phyloP scores from a whole-genome alignment of 2,329 filamentous ascomycete species.

The Fusarium sp. region DNA sequence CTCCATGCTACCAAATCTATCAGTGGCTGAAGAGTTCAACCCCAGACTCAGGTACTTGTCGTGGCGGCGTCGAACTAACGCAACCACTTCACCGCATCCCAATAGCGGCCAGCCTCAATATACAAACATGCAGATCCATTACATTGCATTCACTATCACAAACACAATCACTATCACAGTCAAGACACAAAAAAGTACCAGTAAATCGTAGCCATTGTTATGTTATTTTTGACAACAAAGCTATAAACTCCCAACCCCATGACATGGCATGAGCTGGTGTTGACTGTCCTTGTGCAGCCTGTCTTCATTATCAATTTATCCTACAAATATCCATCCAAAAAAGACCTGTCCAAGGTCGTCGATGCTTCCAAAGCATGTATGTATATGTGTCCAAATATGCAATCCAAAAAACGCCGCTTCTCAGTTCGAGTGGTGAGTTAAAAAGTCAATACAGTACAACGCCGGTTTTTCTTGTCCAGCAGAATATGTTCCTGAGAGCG shows the following conservation, averaged over 20 bases:
- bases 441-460: conserved; percentile 39
- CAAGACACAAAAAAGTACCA: not conserved
- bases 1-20: conserved; percentile 1
- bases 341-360: conserved; percentile 42
- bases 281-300: conserved; percentile 34
- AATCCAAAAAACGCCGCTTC: conserved; percentile 42
- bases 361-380: conserved; percentile 42
- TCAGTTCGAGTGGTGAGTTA: conserved; percentile 39
- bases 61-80: conserved; percentile 26
- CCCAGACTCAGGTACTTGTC: conserved; percentile 33
- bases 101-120: conserved; percentile 15
- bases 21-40: conserved; percentile 30
- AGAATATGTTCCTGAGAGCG: conserved; percentile 38
- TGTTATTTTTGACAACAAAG: conserved; percentile 37
- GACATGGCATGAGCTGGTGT: conserved; percentile 7
- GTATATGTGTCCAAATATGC: conserved; percentile 31
- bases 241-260: conserved; percentile 22
- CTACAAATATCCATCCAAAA: conserved; percentile 35
- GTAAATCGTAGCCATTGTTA: conserved; percentile 28
- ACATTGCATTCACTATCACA: not conserved
- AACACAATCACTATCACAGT: not conserved
- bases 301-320: conserved; percentile 46
- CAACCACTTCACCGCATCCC: conserved; percentile 32
- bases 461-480: conserved; percentile 42
- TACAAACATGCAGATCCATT: not conserved